Conservation (phyloP, 129 eudicot species). For the Flaveria ramosissima region DNA sequence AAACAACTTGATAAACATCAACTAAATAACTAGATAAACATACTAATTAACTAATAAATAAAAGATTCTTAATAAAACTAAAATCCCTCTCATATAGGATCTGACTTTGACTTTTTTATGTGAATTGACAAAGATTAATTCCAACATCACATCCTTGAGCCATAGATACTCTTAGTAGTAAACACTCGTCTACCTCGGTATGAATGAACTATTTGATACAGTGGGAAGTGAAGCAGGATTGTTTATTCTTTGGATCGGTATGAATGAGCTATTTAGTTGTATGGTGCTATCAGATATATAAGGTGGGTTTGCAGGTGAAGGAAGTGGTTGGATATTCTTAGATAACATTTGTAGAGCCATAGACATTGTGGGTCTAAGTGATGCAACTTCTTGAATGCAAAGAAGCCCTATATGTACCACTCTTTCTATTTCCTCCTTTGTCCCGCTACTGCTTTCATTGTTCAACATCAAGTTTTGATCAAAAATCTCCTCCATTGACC, state of each 20-base stretch:
- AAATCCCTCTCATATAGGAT: too few relatives aligned
- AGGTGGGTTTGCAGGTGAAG: conserved; percentile 68
- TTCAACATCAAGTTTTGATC: conserved; percentile 61
- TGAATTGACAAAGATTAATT: too few relatives aligned
- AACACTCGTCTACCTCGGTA: conserved; percentile 46
- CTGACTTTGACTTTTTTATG: too few relatives aligned
- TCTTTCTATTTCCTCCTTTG: conserved; percentile 44
- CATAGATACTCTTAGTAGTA: not conserved
- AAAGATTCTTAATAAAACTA: too few relatives aligned
- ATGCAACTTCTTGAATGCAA: conserved; percentile 72
- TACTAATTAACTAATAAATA: too few relatives aligned
- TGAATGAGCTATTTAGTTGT: conserved; percentile 26
- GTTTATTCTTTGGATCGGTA: conserved; percentile 22
- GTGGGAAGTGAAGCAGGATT: conserved; percentile 51
- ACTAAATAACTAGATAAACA: too few relatives aligned
- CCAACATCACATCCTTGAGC: not conserved
- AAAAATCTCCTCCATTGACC: conserved; percentile 53
- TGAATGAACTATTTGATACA: conserved; percentile 51
- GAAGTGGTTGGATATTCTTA: conserved; percentile 51
- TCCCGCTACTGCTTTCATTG: conserved; percentile 25
- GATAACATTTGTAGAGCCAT: conserved; percentile 65
- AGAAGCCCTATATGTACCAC: conserved; percentile 73
- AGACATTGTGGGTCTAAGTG: conserved; percentile 79
- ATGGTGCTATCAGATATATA: conserved; percentile 51
- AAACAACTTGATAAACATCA: too few relatives aligned